phyloP scores from a whole-genome alignment of 1,139 yeast species.

The Sugiyamaella pinicola region DNA sequence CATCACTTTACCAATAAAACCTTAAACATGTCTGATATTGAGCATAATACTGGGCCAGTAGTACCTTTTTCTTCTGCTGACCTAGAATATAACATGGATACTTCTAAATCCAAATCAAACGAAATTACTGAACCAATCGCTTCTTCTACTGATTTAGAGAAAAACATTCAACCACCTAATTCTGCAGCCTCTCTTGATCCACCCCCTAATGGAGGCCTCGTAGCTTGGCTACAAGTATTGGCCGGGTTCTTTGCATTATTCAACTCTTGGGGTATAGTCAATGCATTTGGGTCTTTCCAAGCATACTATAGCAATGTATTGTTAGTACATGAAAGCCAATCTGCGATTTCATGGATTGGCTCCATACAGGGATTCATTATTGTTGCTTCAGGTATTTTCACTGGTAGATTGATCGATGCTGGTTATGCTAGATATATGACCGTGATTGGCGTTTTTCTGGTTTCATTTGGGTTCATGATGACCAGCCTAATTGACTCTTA shows the following conservation, averaged over 20 bases:
- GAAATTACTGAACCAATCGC: not conserved
- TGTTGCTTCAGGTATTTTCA: constrained; percentile 52
- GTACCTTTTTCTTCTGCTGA: not conserved
- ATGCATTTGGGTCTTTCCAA: constrained; percentile 63
- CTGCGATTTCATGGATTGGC: constrained; percentile 66
- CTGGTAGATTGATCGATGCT: constrained; percentile 62
- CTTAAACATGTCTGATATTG: not conserved
- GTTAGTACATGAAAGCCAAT: constrained; percentile 45
- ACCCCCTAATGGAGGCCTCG: constrained; percentile 41
- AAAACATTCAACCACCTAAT: not conserved
- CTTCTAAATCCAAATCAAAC: constrained; percentile 1
- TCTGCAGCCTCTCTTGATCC: constrained; percentile 2
- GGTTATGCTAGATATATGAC: constrained; percentile 37
- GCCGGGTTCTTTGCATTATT: constrained; percentile 52
- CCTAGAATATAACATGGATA: not conserved
- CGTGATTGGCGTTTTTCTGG: constrained; percentile 52
- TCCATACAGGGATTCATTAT: constrained; percentile 58
- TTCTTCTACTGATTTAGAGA: constrained; percentile 3
- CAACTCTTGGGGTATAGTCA: constrained; percentile 60
- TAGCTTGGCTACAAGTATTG: constrained; percentile 40
- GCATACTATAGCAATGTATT: constrained; percentile 55
- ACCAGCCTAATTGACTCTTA: constrained; percentile 54
- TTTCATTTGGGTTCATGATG: constrained; percentile 52
- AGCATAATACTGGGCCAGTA: not conserved
- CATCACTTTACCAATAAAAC: too few species aligned